phyloP scores from a whole-genome alignment of 345 rosid species.

The Mercurialis annua region DNA sequence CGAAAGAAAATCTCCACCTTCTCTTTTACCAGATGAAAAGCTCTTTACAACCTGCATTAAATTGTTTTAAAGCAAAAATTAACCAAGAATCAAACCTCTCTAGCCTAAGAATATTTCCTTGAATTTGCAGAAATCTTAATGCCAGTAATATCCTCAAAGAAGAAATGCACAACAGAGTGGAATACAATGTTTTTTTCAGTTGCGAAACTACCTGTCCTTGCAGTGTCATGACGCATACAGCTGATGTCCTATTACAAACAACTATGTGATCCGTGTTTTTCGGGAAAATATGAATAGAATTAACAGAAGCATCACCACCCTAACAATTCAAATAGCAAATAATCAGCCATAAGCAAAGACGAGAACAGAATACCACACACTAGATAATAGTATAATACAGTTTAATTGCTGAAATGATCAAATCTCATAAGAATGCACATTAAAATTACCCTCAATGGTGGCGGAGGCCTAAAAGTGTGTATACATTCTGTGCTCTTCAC shows the following conservation, averaged over 20 bases:
- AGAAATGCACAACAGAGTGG: not conserved
- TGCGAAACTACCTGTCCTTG: conserved; percentile 78
- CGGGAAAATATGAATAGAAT: conserved; percentile 88
- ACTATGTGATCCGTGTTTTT: conserved; percentile 81
- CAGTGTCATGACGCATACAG: conserved; percentile 89
- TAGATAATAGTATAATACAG: conserved; percentile 9
- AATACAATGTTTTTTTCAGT: not conserved
- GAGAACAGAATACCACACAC: not conserved
- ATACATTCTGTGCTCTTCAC: conserved; percentile 90
- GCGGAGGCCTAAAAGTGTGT: conserved; percentile 93
- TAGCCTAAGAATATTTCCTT: not conserved
- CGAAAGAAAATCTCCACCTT: conserved; percentile 93
- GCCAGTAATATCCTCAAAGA: not conserved
- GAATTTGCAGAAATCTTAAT: not conserved
- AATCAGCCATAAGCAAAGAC: not conserved
- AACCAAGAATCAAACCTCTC: not conserved
- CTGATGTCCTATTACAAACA: conserved; percentile 93
- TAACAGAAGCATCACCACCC: conserved; percentile 99
- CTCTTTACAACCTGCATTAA: conserved; percentile 85
- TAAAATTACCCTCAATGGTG: conserved; percentile 68
- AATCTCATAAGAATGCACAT: conserved; percentile 6
- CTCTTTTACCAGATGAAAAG: conserved; percentile 95
- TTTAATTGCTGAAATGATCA: not conserved
- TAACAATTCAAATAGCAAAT: conserved; percentile 27
- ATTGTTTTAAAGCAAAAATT: conserved; percentile 5